These are phyloP conservation scores for Curvularia sp. DNA, from an alignment of 2,329 filamentous ascomycete species.

Conservation along the genomic window DNA sequence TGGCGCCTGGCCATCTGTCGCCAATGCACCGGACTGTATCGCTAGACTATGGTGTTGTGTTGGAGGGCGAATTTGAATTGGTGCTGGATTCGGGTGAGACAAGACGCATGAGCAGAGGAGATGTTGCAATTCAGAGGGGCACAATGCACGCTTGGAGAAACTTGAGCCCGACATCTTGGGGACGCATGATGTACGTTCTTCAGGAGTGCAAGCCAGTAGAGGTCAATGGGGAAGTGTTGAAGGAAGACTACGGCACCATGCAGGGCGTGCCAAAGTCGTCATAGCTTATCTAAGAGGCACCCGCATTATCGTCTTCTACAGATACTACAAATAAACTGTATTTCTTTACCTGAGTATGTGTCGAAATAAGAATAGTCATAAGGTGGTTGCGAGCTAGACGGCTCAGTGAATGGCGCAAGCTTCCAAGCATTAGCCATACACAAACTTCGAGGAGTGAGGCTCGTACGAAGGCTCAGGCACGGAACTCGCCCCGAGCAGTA, in stretches of 20 bases:
- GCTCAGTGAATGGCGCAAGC: background rate
- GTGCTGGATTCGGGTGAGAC: constrained; percentile 49
- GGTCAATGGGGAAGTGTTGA: constrained; percentile 32
- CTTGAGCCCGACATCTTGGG: constrained; percentile 35
- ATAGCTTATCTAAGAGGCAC: constrained; percentile 14
- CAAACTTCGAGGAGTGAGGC: background rate
- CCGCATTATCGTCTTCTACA: background rate
- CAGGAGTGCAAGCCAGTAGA: constrained; percentile 38
- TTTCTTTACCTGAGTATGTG: background rate
- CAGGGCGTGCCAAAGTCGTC: constrained; percentile 39
- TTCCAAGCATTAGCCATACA: background rate
- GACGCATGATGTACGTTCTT: constrained; percentile 43
- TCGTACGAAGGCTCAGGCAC: background rate
- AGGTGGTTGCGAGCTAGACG: background rate
- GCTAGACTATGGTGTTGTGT: constrained; percentile 50
- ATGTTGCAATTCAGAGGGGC: constrained; percentile 48
- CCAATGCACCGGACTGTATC: constrained; percentile 51
- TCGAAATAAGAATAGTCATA: background rate
- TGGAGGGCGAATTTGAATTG: constrained; percentile 49
- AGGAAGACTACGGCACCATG: constrained; percentile 43
- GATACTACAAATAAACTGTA: background rate
- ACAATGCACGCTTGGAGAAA: constrained; percentile 52
- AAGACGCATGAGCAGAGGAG: constrained; percentile 43
- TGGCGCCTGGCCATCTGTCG: constrained; percentile 36
- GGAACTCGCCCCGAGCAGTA: background rate